These are phyloP conservation scores for Halophytophthora batemanensis DNA, from an alignment of 352 stramenopile genomes.

Conservation along the genomic window DNA sequence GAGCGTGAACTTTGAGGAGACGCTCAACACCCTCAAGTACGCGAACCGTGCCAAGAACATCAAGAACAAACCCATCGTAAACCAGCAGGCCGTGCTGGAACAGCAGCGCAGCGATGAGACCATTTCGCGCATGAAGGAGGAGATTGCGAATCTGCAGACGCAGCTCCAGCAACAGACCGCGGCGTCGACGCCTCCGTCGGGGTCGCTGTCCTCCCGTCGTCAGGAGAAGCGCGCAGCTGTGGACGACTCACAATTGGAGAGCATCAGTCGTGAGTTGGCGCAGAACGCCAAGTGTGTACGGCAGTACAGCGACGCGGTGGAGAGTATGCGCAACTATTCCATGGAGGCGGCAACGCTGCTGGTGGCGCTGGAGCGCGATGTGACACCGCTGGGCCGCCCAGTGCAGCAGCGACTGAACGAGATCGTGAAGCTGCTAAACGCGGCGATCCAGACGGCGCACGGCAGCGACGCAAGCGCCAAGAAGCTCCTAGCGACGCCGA, in stretches of 20 bases:
- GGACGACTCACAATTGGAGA: constrained; percentile 9
- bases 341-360: constrained; percentile 69
- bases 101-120: constrained; percentile 53
- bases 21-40: constrained; percentile 97
- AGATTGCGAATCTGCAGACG: constrained; percentile 71
- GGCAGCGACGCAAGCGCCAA: constrained; percentile 28
- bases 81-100: constrained; percentile 60
- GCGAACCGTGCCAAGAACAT: constrained; percentile 99
- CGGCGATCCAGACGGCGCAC: constrained; percentile 60
- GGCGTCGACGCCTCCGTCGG: constrained; percentile 13
- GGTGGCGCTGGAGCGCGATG: constrained; percentile 74
- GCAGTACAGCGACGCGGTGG: constrained; percentile 43
- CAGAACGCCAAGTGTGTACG: constrained; percentile 38
- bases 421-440: constrained; percentile 76
- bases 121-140: constrained; percentile 72
- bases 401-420: constrained; percentile 82
- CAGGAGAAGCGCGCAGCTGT: background rate
- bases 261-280: constrained; percentile 26
- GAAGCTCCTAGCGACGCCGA: constrained; percentile 18
- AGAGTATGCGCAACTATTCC: constrained; percentile 51
- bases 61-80: constrained; percentile 98
- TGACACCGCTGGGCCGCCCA: constrained; percentile 62
- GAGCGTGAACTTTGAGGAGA: constrained; percentile 92
- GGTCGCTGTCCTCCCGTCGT: constrained; percentile 6
- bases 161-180: constrained; percentile 55